A percentile compares a stretch with the other conserved stretches of the same genome.
These are phyloP conservation scores for Pinus tabuliformis DNA, from an alignment of 75 land plant species.

Conservation along the genomic window DNA sequence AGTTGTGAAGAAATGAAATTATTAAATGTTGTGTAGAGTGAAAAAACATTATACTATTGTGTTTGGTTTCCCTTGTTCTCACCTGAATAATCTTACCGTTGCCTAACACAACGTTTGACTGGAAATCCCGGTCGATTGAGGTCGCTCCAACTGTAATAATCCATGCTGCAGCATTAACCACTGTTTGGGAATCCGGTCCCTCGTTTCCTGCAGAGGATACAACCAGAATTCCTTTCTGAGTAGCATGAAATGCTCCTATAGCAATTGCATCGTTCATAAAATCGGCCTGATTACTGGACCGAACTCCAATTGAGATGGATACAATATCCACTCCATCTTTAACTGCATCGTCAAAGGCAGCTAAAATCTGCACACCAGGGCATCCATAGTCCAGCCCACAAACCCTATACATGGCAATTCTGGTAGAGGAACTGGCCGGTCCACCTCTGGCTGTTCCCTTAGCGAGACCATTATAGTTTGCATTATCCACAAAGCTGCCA, in stretches of 20 bases:
- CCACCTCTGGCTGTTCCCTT: conserved; percentile 70
- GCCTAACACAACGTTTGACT: too few species aligned
- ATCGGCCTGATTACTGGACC: conserved; percentile 23
- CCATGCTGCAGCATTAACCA: conserved; percentile 35
- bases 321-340: conserved; percentile 60
- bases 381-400: conserved; percentile 44
- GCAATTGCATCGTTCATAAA: conserved; percentile 27
- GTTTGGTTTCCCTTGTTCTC: too few species aligned
- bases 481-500: conserved; percentile 39
- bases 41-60: too few species aligned
- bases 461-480: conserved; percentile 60
- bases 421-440: conserved; percentile 21
- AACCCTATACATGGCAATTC: conserved; percentile 7
- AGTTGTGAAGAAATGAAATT: too few species aligned
- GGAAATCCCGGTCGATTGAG: conserved; percentile 37
- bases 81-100: too few species aligned
- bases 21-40: too few species aligned
- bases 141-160: conserved; percentile 36
- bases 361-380: conserved; percentile 41
- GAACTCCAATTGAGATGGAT: conserved; percentile 48
- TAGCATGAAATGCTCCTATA: conserved; percentile 34
- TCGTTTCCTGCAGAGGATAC: conserved; percentile 30
- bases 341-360: conserved; percentile 57
- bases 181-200: conserved; percentile 29
- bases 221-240: conserved; percentile 18